Conservation (phyloP, 306 rosid genomes). For the Trichosanthes truncata region DNA sequence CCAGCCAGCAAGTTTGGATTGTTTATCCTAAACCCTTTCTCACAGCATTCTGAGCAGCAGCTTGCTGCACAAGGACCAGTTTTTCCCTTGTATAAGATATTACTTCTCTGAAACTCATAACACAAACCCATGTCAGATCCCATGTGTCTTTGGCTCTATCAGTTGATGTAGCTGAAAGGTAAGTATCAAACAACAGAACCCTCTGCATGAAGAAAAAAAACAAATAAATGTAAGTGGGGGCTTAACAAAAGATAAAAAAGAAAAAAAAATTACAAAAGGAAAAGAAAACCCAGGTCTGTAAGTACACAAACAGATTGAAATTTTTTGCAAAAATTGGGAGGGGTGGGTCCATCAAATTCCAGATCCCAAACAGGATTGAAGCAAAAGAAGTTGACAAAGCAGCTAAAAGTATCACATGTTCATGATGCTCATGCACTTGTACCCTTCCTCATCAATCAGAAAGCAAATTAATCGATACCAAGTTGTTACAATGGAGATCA, state of each 20-base stretch:
- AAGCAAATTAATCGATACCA: constrained; percentile 25
- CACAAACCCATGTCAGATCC: constrained; percentile 49
- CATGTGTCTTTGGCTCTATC: constrained; percentile 41
- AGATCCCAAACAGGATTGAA: constrained; percentile 19
- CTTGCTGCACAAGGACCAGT: constrained; percentile 15
- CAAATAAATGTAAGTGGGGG: not conserved
- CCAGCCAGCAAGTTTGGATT: constrained; percentile 9
- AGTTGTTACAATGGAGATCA: constrained; percentile 40
- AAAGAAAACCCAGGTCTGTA: not conserved
- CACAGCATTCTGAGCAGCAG: not conserved
- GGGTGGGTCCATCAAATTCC: constrained; percentile 3
- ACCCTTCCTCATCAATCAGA: constrained; percentile 19
- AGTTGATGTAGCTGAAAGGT: constrained; percentile 38
- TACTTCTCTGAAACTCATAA: constrained; percentile 32
- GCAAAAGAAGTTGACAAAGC: constrained; percentile 15
- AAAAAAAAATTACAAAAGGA: not conserved
- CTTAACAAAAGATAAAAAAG: not conserved
- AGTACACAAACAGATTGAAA: constrained; percentile 5
- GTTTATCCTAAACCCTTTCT: not conserved
- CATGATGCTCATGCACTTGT: constrained; percentile 14
- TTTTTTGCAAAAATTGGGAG: not conserved
- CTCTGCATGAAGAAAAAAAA: constrained; percentile 3
- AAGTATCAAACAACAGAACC: constrained; percentile 34
- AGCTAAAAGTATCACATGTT: constrained; percentile 31
- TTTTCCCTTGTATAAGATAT: constrained; percentile 11